phyloP scores from a whole-genome alignment of 176 grass and related monocot genomes.

The Musa beccarii region DNA sequence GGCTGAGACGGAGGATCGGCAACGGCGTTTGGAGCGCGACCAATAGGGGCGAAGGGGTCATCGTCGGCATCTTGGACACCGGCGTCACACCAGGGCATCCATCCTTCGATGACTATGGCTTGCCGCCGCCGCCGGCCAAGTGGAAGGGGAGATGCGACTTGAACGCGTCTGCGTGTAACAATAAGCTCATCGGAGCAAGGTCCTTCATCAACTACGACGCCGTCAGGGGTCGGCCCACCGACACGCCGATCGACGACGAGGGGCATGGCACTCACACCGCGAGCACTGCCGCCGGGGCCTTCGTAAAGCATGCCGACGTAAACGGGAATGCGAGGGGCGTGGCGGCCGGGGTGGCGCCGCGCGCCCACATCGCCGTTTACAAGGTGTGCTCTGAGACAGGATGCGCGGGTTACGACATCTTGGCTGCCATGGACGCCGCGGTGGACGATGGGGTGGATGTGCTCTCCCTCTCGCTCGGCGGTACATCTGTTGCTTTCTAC shows the following conservation, averaged over 20 bases:
- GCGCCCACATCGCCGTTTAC: slow-evolving; percentile 61
- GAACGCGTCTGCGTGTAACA: slow-evolving; percentile 61
- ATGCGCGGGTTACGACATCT: slow-evolving; percentile 46
- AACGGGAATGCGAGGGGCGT: slow-evolving; percentile 33
- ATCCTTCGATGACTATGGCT: slow-evolving; percentile 39
- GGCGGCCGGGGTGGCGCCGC: slow-evolving; percentile 43
- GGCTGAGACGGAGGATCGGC: slow-evolving; percentile 28
- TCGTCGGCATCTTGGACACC: slow-evolving; percentile 58
- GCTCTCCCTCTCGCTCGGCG: slow-evolving; percentile 58
- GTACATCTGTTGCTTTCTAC: slow-evolving; percentile 25
- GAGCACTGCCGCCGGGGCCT: slow-evolving; percentile 51
- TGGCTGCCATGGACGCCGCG: slow-evolving; percentile 59
- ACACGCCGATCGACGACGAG: slow-evolving; percentile 34
- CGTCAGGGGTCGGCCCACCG: slow-evolving; percentile 38
- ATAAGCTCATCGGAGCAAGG: slow-evolving; percentile 71
- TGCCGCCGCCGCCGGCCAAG: slow-evolving; percentile 50
- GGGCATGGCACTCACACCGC: slow-evolving; percentile 64
- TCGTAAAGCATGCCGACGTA: slow-evolving; percentile 31
- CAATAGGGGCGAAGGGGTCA: slow-evolving; percentile 9
- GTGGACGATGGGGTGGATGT: slow-evolving; percentile 64
- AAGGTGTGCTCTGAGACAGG: slow-evolving; percentile 34
- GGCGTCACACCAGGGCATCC: slow-evolving; percentile 51
- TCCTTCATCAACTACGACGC: slow-evolving; percentile 52
- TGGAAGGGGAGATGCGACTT: slow-evolving; percentile 83
- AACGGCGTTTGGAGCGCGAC: slow-evolving; percentile 44